A percentile compares a stretch with the other conserved stretches of the same genome.
Conservation (phyloP, 2,329 filamentous ascomycete genomes). For the Colletotrichum trifolii region DNA sequence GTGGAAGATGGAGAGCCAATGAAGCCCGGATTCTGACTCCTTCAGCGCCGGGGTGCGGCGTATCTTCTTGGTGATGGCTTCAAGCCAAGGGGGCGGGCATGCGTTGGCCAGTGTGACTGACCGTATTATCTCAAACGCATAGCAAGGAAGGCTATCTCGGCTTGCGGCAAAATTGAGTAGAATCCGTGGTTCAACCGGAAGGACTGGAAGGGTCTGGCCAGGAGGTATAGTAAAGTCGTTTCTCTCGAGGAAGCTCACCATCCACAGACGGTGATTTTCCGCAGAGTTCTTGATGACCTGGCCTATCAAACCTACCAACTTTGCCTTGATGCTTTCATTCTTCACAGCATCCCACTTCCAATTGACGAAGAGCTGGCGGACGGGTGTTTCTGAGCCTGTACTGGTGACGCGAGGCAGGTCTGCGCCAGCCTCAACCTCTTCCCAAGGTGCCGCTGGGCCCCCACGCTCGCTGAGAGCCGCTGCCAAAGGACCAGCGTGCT, state of each 20-base stretch:
- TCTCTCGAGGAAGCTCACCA: slow-evolving; percentile 8
- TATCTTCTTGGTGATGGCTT: slow-evolving; percentile 10
- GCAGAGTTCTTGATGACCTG: slow-evolving; percentile 1
- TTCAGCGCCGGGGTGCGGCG: neutral
- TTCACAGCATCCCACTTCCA: neutral
- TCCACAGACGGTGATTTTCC: slow-evolving; percentile 16
- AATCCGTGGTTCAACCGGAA: neutral
- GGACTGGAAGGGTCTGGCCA: neutral
- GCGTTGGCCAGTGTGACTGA: no score
- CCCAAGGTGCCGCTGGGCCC: slow-evolving; percentile 2
- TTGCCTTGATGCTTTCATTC: neutral
- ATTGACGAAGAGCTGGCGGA: slow-evolving; percentile 8
- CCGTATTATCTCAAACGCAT: slow-evolving; percentile 7
- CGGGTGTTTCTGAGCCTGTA: neutral
- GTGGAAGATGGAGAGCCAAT: slow-evolving; percentile 11
- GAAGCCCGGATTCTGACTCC: slow-evolving; percentile 13
- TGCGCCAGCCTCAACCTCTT: neutral
- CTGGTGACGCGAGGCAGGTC: neutral
- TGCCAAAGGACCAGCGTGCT: slow-evolving; percentile 8
- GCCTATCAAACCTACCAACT: neutral
- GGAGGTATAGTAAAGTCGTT: neutral
- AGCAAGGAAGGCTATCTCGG: neutral
- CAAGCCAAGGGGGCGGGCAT: neutral
- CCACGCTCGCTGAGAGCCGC: slow-evolving; percentile 7
- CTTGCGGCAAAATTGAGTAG: slow-evolving; percentile 1